Conservation (phyloP, 495 filamentous ascomycete genomes). For the Penicillium maclennaniae region DNA sequence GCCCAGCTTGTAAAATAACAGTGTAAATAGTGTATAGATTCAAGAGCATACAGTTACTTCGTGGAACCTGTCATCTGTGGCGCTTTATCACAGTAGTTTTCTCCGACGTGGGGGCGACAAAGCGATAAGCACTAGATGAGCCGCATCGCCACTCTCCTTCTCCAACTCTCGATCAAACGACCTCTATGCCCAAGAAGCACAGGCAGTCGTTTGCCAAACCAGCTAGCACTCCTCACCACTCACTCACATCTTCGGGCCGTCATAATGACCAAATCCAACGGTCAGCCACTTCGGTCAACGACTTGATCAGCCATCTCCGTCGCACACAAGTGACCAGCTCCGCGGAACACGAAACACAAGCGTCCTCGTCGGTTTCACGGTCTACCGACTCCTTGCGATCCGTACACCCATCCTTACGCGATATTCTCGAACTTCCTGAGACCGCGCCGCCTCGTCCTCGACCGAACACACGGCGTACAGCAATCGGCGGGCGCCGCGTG, state of each 20-base stretch:
- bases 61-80: neutral
- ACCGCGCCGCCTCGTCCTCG: slow-evolving; percentile 63
- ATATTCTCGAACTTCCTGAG: slow-evolving; percentile 67
- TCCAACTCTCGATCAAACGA: slow-evolving; percentile 4
- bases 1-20: slow-evolving; percentile 20
- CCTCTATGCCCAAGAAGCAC: slow-evolving; percentile 48
- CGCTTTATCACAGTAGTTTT: neutral
- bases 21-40: slow-evolving; percentile 22
- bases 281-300: slow-evolving; percentile 39
- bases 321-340: slow-evolving; percentile 31
- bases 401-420: slow-evolving; percentile 51
- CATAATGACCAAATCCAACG: slow-evolving; percentile 28
- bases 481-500: slow-evolving; percentile 36
- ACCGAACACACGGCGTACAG: slow-evolving; percentile 39
- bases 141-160: slow-evolving; percentile 5
- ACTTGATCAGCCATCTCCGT: slow-evolving; percentile 47
- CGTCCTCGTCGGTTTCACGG: neutral
- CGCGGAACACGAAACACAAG: neutral
- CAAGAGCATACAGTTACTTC: slow-evolving; percentile 4
- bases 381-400: slow-evolving; percentile 30
- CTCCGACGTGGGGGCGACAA: slow-evolving; percentile 15
- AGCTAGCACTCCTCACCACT: slow-evolving; percentile 35
- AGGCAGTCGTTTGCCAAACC: slow-evolving; percentile 35
- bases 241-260: slow-evolving; percentile 28
- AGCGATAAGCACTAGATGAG: neutral